These are phyloP conservation scores for Pisolithus sp. DNA, from an alignment of 768 basidiomycete genomes.

Conservation along the genomic window DNA sequence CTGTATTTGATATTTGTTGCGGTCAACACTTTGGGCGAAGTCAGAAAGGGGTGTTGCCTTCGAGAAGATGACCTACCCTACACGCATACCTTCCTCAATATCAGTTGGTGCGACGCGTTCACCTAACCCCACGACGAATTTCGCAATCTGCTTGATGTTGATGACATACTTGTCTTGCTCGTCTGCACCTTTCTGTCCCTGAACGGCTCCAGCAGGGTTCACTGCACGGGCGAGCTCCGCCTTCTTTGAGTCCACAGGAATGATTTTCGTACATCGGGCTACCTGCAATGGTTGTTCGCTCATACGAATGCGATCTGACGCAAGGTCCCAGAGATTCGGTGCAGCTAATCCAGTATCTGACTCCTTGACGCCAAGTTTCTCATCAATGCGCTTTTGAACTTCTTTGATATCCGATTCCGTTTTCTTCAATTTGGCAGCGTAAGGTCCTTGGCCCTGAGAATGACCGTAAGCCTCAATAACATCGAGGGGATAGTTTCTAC, in stretches of 20 bases:
- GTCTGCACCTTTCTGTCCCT: conserved; percentile 94
- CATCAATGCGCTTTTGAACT: conserved; percentile 94
- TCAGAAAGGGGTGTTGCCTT: conserved; percentile 1
- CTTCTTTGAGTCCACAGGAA: conserved; percentile 68
- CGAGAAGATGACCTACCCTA: conserved; percentile 62
- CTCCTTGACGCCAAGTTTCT: conserved; percentile 98
- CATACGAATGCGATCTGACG: conserved; percentile 89
- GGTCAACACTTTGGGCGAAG: conserved; percentile 64
- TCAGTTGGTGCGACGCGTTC: conserved; percentile 97
- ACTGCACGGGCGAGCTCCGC: conserved; percentile 75
- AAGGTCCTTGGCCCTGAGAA: conserved; percentile 92
- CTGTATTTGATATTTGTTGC: conserved; percentile 97
- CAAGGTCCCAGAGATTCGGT: conserved; percentile 96
- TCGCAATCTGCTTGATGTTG: conserved; percentile 99
- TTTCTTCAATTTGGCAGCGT: conserved; percentile 81
- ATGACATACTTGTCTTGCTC: conserved; percentile 99
- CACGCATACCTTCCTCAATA: conserved; percentile 99
- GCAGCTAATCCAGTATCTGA: conserved; percentile 96
- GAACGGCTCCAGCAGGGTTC: conserved; percentile 68
- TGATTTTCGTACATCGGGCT: conserved; percentile 97
- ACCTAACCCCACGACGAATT: conserved; percentile 96
- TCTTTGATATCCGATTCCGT: conserved; percentile 91
- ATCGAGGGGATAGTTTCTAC: conserved; percentile 16
- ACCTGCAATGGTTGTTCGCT: conserved; percentile 92
- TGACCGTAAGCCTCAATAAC: background rate